These are phyloP conservation scores for Psilocybe azurescens DNA, from an alignment of 768 basidiomycete species.

Conservation along the genomic window DNA sequence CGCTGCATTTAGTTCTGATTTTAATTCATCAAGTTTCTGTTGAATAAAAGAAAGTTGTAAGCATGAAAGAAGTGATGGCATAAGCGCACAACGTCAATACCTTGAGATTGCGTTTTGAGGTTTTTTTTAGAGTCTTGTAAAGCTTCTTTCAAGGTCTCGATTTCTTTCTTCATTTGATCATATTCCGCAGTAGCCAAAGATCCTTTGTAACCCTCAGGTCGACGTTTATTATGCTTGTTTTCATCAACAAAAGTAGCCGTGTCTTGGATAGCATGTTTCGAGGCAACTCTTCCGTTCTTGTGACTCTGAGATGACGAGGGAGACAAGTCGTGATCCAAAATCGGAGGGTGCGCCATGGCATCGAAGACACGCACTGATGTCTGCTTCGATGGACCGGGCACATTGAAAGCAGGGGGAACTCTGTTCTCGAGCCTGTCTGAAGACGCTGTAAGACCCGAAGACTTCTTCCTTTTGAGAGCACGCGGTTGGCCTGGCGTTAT, in stretches of 20 bases:
- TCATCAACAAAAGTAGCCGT: not conserved
- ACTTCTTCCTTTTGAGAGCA: conserved; percentile 31
- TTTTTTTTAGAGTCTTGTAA: conserved; percentile 54
- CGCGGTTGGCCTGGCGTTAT: conserved; percentile 2
- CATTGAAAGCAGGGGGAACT: not conserved
- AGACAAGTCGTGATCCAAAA: conserved; percentile 3
- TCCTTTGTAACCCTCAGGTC: conserved; percentile 23
- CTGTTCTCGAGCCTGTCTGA: conserved; percentile 11
- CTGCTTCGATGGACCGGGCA: not conserved
- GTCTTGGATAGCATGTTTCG: not conserved
- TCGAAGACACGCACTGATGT: conserved; percentile 4
- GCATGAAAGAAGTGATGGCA: not conserved
- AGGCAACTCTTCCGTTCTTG: not conserved
- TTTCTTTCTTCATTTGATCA: conserved; percentile 60
- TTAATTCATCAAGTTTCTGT: conserved; percentile 60
- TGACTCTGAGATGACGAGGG: not conserved
- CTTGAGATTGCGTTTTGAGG: conserved; percentile 60
- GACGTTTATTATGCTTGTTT: not conserved
- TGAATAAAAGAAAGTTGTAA: not conserved
- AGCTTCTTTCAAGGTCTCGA: conserved; percentile 58
- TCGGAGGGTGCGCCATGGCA: not conserved
- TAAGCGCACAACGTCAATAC: conserved; percentile 23
- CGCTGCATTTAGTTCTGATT: conserved; percentile 42
- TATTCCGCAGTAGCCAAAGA: conserved; percentile 52
- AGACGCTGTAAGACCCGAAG: not conserved